Conservation (phyloP, 139 green algal species). For the Chlorella sp. region DNA sequence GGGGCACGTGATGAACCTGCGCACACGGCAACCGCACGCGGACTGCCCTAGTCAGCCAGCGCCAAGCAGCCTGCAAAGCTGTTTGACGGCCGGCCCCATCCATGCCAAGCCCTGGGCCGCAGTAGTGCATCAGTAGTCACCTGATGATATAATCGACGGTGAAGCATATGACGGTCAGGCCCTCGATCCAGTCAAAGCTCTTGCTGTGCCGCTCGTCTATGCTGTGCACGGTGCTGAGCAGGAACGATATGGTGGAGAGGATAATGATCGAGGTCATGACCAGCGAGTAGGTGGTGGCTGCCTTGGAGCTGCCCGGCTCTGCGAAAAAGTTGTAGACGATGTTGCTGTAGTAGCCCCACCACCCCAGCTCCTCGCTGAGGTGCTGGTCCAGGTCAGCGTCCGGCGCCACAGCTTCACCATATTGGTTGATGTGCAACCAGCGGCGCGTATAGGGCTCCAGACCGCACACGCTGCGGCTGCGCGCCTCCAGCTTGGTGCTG, state of each 20-base stretch:
- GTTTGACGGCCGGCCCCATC: neutral
- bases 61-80: neutral
- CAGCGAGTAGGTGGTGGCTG: neutral
- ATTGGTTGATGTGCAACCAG: neutral
- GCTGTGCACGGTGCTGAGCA: neutral
- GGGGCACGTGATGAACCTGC: conserved; percentile 12
- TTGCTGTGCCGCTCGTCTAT: neutral
- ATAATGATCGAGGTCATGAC: neutral
- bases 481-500: too few species aligned
- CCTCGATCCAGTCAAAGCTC: neutral
- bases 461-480: too few species aligned
- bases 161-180: neutral
- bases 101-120: neutral
- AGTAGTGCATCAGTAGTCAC: neutral
- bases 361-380: neutral
- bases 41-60: neutral
- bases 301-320: neutral
- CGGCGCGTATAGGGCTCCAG: neutral
- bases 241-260: neutral
- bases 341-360: neutral
- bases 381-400: neutral
- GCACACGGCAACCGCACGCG: neutral
- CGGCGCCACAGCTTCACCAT: neutral
- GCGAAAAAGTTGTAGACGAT: neutral
- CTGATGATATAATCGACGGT: neutral